phyloP scores from a whole-genome alignment of 1,284 basidiomycete genomes.

The Marasmius oreades region DNA sequence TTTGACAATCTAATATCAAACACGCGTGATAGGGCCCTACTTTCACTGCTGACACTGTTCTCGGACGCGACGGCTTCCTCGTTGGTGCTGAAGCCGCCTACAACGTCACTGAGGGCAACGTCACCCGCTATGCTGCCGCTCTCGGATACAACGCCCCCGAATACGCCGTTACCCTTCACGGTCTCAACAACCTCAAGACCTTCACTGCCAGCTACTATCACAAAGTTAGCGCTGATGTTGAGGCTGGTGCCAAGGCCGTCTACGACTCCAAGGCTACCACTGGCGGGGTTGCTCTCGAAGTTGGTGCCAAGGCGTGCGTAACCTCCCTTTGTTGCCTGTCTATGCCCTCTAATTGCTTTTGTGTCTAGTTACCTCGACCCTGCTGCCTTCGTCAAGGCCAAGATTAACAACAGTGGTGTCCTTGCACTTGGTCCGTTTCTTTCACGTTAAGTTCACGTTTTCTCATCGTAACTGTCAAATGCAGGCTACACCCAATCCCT shows the following conservation, averaged over 20 bases:
- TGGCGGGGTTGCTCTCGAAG: slow-evolving; percentile 88
- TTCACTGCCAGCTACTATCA: slow-evolving; percentile 99
- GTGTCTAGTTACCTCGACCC: slow-evolving; percentile 72
- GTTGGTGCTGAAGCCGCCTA: slow-evolving; percentile 95
- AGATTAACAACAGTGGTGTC: slow-evolving; percentile 97
- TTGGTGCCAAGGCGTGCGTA: slow-evolving; percentile 91
- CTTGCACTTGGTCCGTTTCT: slow-evolving; percentile 67
- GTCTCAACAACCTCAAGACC: slow-evolving; percentile 90
- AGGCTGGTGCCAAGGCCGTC: slow-evolving; percentile 97
- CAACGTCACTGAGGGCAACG: slow-evolving; percentile 92
- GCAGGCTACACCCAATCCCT: slow-evolving; percentile 88
- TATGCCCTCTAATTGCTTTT: slow-evolving; percentile 1
- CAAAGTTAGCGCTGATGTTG: slow-evolving; percentile 91
- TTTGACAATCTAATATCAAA: slow-evolving; percentile 5
- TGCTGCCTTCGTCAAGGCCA: slow-evolving; percentile 94
- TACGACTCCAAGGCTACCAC: slow-evolving; percentile 94
- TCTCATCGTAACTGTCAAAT: slow-evolving; percentile 9
- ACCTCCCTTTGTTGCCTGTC: background rate
- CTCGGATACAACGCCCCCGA: slow-evolving; percentile 95
- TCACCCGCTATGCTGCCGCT: slow-evolving; percentile 91
- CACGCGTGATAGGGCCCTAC: slow-evolving; percentile 74
- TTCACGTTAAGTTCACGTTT: background rate
- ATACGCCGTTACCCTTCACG: slow-evolving; percentile 95
- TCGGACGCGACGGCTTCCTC: slow-evolving; percentile 97
- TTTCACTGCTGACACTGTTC: slow-evolving; percentile 92